Percentiles rank a stretch among this genome's conserved stretches.
Evolutionary conservation across 2,329 filamentous ascomycete species (phyloP).

Genomic region (Fusarium tanahbumbuense): DNA sequence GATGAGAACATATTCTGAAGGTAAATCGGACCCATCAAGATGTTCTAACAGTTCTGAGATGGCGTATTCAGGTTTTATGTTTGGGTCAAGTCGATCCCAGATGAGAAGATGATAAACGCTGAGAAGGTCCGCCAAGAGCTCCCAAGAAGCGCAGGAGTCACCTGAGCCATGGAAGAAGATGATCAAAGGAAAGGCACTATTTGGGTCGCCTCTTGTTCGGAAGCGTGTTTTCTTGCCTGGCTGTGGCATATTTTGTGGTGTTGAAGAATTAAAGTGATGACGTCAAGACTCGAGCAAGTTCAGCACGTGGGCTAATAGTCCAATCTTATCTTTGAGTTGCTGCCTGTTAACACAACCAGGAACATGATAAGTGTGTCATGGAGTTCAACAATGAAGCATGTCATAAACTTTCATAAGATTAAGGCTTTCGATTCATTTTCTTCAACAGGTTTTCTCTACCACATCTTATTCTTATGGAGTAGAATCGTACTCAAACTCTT

Average conservation of each 20-base stretch:
- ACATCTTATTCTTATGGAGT: too few relatives aligned
- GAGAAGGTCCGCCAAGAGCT: conserved; percentile 13
- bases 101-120: conserved; percentile 20
- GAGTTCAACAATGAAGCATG: neutral
- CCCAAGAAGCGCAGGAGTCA: conserved; percentile 36
- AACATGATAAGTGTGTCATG: neutral
- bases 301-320: neutral
- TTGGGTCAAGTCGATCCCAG: conserved; percentile 22
- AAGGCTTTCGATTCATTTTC: too few relatives aligned
- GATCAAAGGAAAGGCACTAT: conserved; percentile 14
- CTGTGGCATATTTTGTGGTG: neutral
- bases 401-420: too few relatives aligned
- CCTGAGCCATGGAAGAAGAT: conserved; percentile 41
- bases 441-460: too few relatives aligned
- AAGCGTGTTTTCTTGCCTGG: neutral
- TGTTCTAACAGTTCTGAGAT: neutral
- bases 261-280: neutral
- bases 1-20: conserved; percentile 16
- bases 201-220: neutral
- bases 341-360: too few relatives aligned
- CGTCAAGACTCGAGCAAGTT: neutral
- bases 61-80: conserved; percentile 1
- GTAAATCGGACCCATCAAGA: neutral
- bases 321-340: neutral
- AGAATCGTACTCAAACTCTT: neutral